Evolutionary conservation across 164 flowering plant species (phyloP).

Genomic region (Dillenia turbinata): DNA sequence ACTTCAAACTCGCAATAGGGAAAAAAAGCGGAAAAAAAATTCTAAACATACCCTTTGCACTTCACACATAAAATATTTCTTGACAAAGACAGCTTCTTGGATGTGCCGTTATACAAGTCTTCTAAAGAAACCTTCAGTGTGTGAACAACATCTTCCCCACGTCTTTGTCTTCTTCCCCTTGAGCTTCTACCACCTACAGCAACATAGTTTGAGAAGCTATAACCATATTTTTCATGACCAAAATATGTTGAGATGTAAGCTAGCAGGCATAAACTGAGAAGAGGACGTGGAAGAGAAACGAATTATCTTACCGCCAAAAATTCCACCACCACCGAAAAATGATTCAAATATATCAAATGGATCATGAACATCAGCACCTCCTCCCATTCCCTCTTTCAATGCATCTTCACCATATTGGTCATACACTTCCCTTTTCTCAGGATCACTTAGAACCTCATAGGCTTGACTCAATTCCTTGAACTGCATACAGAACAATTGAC

Average conservation of each 20-base stretch:
- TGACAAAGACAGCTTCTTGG: slow-evolving; percentile 58
- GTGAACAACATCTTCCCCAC: slow-evolving; percentile 68
- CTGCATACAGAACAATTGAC: slow-evolving; percentile 12
- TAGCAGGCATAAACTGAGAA: neutral
- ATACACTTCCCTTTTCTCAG: slow-evolving; percentile 59
- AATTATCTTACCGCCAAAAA: slow-evolving; percentile 33
- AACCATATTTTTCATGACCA: neutral
- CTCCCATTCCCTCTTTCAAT: slow-evolving; percentile 65
- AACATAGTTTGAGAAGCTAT: neutral
- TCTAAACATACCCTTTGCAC: slow-evolving; percentile 52
- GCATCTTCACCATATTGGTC: slow-evolving; percentile 77
- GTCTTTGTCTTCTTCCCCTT: slow-evolving; percentile 52
- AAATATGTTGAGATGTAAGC: too few species aligned
- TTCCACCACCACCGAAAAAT: slow-evolving; percentile 43
- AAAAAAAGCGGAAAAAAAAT: too few species aligned
- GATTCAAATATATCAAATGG: slow-evolving; percentile 62
- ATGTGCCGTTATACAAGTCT: slow-evolving; percentile 60
- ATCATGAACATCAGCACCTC: slow-evolving; percentile 37
- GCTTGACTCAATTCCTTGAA: slow-evolving; percentile 69
- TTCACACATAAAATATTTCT: slow-evolving; percentile 49
- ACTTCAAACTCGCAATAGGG: too few species aligned
- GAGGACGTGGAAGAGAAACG: neutral
- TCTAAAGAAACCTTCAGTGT: slow-evolving; percentile 57
- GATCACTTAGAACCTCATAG: slow-evolving; percentile 61
- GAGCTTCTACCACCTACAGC: slow-evolving; percentile 37